A percentile compares a stretch with the other conserved stretches of the same genome.
phyloP scores from a whole-genome alignment of 768 basidiomycete genomes.

The Cantharellus cinnabarinus region DNA sequence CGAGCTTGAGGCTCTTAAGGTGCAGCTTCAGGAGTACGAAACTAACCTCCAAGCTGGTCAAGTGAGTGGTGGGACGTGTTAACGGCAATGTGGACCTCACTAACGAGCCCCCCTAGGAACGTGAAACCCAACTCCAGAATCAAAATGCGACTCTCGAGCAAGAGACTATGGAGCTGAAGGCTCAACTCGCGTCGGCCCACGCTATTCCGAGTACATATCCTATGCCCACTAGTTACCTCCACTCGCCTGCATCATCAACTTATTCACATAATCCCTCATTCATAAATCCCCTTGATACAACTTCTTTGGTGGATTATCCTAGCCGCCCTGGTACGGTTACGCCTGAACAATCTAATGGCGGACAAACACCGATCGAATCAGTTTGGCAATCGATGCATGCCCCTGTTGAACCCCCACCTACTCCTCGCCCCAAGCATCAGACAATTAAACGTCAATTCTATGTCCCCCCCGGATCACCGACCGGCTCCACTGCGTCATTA shows the following conservation, averaged over 20 bases:
- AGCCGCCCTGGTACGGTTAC: conserved; percentile 4
- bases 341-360: conserved; percentile 1
- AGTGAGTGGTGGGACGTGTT: conserved; percentile 3
- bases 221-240: not conserved
- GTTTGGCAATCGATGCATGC: conserved; percentile 61
- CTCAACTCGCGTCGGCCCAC: conserved; percentile 32
- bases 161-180: conserved; percentile 35
- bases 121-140: conserved; percentile 45
- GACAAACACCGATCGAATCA: conserved; percentile 22
- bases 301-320: not conserved
- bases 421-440: conserved; percentile 10
- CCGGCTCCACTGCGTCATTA: conserved; percentile 53
- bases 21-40: conserved; percentile 63
- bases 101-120: conserved; percentile 29
- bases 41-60: conserved; percentile 49
- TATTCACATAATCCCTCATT: not conserved
- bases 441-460: conserved; percentile 6
- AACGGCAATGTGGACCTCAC: not conserved
- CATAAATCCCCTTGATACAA: conserved; percentile 1
- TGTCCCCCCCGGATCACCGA: conserved; percentile 36
- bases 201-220: conserved; percentile 1
- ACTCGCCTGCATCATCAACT: not conserved
- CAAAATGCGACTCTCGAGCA: conserved; percentile 42
- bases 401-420: conserved; percentile 15
- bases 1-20: conserved; percentile 42